Evolutionary conservation across 163 green algal species (phyloP), one percentile per base, ranked within the genome.

Genomic region (Chloromonas sp.): DNA sequence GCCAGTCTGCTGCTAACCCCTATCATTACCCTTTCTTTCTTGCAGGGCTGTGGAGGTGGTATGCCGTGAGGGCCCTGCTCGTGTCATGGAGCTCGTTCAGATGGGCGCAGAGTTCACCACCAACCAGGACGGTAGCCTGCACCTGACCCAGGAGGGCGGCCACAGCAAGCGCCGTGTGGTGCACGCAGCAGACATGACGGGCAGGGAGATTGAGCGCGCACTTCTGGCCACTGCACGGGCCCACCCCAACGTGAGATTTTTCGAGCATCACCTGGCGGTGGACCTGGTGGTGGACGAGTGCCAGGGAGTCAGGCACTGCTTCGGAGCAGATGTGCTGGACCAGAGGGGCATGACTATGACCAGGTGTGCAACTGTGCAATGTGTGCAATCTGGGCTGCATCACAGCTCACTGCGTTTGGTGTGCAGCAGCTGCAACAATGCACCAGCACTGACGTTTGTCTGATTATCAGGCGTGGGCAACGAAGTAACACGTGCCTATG

Each of bases 61-160:
- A 3, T 99, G 96, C 86, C 87, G 89, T 1, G 97, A 99, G 87
- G 97, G 96, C 3, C 86, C 92, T n/a, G 91, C 92, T 2, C 91
- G 90, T 15, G 94, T 98, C 61, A 82, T 96, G 82, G 93, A 97
- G 80, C 90, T 98, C 57, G 92, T 96, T 58, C 85, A 92, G 70
- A 83, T 98, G 81, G 97, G 97, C 2, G 96, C 97, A 1, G 70
- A 93, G 61, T 99, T 98, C 89, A 96, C 94, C 2, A 87, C 86
- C 71, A 93, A 94, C 71, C n/a, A 86, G 11, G 90, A 95, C 60
- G 92, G 92, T 84, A 89, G 60, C 57, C 89, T 99, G 84, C 97
- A 99, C 92, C 94, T 99, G 8, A 98, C 94, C 1, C 93, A 94
- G 58, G 97, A 99, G 90, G 97, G 97, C 14, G 97, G 97, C 14